Evolutionary conservation across 495 filamentous ascomycete species (phyloP), one percentile per base, ranked within the genome.

Genomic region (Neurospora tetrasperma): DNA sequence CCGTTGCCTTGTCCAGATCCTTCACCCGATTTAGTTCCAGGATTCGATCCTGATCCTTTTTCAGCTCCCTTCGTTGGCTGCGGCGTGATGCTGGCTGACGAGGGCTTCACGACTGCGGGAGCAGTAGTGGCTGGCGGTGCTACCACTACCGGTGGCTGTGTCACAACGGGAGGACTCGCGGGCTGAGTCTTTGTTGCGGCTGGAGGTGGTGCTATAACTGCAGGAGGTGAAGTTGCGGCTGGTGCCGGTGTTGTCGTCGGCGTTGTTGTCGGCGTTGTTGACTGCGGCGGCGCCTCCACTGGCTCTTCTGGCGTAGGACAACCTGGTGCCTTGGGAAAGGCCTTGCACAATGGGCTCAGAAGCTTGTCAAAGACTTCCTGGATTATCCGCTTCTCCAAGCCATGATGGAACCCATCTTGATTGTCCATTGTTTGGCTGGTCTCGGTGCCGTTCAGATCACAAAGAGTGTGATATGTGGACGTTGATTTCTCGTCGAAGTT

Each of bases 1-100:
- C 68, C 74, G 5, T 71, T 42, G 3, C 71, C 72, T 7, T 71
- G 38, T 1, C 71, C 71, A 40, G 72, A 71, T 16, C 69, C 75
- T 14, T 8, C 54, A 66, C 54, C 35, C 16, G 54, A 35, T 8
- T 31, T 27, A 14, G 54, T 31, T 38, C 27, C 54, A 66, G 27
- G 27, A 66, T 66, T 66, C 5, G 27, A 35, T 66, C 27, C 54
- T 27, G 14, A 14, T 6, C 5, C 54, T 66, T 35, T 27, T 38
- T 66, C 54, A 27, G 54, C 23, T 66, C 23, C 54, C 12, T 66
- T 35, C 3, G 54, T 35, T 38, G 54, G 54, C 16, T 66, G 54
- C 11, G 54, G 54, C 12, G 54, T 35, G 18, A 18, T 35, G 54
- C 27, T 66, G 12, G 54, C 35, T 66, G 54, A 7, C 12, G 54